Percentiles rank a stretch among this genome's conserved stretches.
Conservation (phyloP, 305 asterid species). For the Solanum hybrid region DNA sequence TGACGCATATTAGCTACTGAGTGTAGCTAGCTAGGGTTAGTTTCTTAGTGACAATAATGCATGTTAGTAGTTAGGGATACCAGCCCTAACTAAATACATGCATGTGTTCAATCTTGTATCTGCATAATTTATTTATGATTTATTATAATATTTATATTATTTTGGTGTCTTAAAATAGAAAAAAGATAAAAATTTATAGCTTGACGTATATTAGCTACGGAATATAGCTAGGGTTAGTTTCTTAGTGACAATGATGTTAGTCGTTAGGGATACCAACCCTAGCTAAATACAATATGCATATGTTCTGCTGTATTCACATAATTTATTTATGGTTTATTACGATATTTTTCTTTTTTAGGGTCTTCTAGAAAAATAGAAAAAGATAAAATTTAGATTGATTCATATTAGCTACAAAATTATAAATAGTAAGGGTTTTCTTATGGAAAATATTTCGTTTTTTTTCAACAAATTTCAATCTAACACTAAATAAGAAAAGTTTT, state of each 20-base stretch:
- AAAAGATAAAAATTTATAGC: background rate
- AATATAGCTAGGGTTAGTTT: background rate
- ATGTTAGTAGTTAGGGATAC: background rate
- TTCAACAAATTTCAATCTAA: background rate
- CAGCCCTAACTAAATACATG: background rate
- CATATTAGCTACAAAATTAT: no score
- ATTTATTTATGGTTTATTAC: background rate
- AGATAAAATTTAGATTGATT: background rate
- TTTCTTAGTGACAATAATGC: background rate
- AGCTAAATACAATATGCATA: background rate
- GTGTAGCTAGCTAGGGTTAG: background rate
- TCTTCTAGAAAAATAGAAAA: background rate
- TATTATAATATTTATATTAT: no score
- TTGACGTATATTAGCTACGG: background rate
- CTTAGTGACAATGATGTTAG: background rate
- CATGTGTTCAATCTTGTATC: background rate
- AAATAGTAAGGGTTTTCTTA: background rate
- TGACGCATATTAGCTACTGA: background rate
- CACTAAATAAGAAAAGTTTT: background rate
- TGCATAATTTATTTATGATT: background rate
- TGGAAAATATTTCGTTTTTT: background rate
- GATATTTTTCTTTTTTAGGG: background rate
- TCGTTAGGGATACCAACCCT: background rate
- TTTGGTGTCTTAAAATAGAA: background rate
- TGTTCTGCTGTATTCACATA: background rate